Conservation (phyloP, 495 filamentous ascomycete species). For the Podospora pseudoanserina region DNA sequence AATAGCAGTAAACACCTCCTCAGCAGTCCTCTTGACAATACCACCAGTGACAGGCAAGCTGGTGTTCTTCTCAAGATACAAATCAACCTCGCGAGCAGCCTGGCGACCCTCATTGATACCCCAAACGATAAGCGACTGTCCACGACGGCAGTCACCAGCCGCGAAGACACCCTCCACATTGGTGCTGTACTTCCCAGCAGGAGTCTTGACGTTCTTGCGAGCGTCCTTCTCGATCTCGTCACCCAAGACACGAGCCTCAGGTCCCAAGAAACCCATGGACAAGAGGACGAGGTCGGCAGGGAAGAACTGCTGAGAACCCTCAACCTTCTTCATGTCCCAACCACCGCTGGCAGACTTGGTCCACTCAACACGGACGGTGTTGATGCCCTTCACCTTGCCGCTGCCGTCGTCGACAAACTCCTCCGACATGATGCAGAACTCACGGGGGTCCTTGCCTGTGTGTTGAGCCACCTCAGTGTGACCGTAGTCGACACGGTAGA, state of each 20-base stretch:
- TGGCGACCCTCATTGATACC: slow-evolving; percentile 98
- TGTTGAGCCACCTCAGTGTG: slow-evolving; percentile 96
- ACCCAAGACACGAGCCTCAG: slow-evolving; percentile 84
- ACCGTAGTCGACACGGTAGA: slow-evolving; percentile 97
- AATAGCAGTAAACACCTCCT: slow-evolving; percentile 54
- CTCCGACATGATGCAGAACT: slow-evolving; percentile 98
- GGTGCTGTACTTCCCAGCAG: slow-evolving; percentile 82
- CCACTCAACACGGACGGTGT: slow-evolving; percentile 97
- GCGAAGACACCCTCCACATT: slow-evolving; percentile 90
- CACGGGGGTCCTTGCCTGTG: slow-evolving; percentile 94
- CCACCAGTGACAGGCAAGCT: slow-evolving; percentile 89
- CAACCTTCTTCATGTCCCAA: slow-evolving; percentile 99
- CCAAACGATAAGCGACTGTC: slow-evolving; percentile 98
- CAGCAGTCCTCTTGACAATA: slow-evolving; percentile 79
- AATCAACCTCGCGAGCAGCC: slow-evolving; percentile 89
- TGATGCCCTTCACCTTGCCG: slow-evolving; percentile 93
- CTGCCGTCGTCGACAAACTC: slow-evolving; percentile 92
- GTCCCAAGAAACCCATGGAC: slow-evolving; percentile 98
- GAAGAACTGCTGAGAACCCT: slow-evolving; percentile 95
- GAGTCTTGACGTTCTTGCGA: slow-evolving; percentile 97
- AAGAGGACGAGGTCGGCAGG: slow-evolving; percentile 93
- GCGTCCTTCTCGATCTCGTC: slow-evolving; percentile 86
- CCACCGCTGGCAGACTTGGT: slow-evolving; percentile 84
- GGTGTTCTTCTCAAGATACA: slow-evolving; percentile 78
- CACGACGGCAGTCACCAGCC: slow-evolving; percentile 93